These are phyloP conservation scores for Stephanodiscus triporus DNA, from an alignment of 108 stramenopile genomes.

Conservation along the genomic window DNA sequence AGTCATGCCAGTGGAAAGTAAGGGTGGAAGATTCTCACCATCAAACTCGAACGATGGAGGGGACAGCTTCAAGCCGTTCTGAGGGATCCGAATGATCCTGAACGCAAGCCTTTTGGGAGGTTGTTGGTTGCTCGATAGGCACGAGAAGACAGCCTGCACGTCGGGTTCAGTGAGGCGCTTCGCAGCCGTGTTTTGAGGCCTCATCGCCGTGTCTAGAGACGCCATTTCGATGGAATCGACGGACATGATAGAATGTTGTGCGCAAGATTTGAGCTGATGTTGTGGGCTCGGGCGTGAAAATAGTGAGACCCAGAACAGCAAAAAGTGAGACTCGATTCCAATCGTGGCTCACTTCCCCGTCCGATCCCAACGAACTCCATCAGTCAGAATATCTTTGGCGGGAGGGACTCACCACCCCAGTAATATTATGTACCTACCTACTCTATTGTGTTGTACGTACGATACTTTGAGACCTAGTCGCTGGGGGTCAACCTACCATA, in stretches of 20 bases:
- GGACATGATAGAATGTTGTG: neutral
- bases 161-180: conserved; percentile 60
- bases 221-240: neutral
- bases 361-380: too few relatives aligned
- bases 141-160: conserved; percentile 70
- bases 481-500: too few relatives aligned
- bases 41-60: conserved; percentile 75
- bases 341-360: too few relatives aligned
- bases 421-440: too few relatives aligned
- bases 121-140: conserved; percentile 48
- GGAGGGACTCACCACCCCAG: too few relatives aligned
- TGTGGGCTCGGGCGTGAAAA: neutral
- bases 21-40: conserved; percentile 47
- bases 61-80: conserved; percentile 62
- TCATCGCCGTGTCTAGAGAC: neutral
- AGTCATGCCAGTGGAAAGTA: conserved; percentile 3
- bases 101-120: conserved; percentile 65
- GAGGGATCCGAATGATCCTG: conserved; percentile 63
- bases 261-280: neutral
- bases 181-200: neutral
- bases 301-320: too few relatives aligned
- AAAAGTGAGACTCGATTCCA: too few relatives aligned
- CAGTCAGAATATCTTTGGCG: too few relatives aligned
- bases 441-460: too few relatives aligned
- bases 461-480: too few relatives aligned